phyloP scores from a whole-genome alignment of 495 filamentous ascomycete species.

The Penicillium fimorum region DNA sequence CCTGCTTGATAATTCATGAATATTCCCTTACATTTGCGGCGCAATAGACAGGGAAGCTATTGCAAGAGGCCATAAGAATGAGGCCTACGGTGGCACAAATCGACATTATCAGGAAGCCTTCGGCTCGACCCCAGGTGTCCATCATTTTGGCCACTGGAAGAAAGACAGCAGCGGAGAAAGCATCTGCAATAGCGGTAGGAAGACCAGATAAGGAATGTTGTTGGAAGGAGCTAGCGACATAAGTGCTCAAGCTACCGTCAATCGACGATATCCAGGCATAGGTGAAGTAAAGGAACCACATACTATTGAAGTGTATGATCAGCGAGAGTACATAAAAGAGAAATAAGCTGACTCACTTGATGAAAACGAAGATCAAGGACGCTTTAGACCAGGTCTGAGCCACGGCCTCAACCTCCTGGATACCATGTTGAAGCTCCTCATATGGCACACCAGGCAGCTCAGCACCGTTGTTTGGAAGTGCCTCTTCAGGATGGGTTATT shows the following conservation, averaged over 20 bases:
- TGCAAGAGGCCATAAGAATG: conserved; percentile 49
- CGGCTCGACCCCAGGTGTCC: conserved; percentile 60
- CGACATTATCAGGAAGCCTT: conserved; percentile 49
- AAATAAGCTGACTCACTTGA: conserved; percentile 25
- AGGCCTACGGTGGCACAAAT: conserved; percentile 39
- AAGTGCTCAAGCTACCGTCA: conserved; percentile 26
- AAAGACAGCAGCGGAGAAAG: conserved; percentile 60
- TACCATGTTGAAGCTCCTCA: conserved; percentile 31
- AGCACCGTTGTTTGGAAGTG: conserved; percentile 9
- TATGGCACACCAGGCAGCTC: conserved; percentile 10
- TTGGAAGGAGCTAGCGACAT: conserved; percentile 32
- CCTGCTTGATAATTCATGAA: too few relatives aligned
- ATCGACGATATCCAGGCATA: conserved; percentile 31
- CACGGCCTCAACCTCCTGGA: conserved; percentile 38
- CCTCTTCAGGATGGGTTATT: conserved; percentile 3
- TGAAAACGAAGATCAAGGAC: conserved; percentile 33
- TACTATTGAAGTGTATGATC: conserved; percentile 19
- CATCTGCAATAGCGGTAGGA: conserved; percentile 29
- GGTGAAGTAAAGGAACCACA: conserved; percentile 33
- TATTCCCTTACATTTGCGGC: conserved; percentile 30
- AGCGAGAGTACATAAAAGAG: neutral
- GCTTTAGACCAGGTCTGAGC: conserved; percentile 34
- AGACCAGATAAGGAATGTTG: conserved; percentile 35
- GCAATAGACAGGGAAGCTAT: conserved; percentile 45
- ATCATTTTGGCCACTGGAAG: conserved; percentile 64